Evolutionary conservation across 257 asterid genomes (phyloP).

Genomic region (Mentha longifolia): DNA sequence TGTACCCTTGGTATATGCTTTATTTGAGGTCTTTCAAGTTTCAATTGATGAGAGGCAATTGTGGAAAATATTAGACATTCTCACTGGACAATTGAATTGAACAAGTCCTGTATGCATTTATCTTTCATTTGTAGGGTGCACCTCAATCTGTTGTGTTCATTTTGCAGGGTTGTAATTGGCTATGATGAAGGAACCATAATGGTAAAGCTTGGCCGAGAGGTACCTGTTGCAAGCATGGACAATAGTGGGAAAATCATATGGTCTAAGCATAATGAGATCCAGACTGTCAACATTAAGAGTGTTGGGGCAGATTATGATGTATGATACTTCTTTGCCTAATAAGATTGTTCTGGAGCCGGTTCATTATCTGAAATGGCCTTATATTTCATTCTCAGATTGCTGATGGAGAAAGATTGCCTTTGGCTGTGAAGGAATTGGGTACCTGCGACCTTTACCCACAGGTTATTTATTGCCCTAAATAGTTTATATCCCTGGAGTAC

Average conservation of each 20-base stretch:
- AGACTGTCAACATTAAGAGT: conserved; percentile 92
- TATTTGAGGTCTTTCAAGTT: conserved; percentile 1
- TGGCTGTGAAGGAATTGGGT: conserved; percentile 96
- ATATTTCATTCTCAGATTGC: conserved; percentile 59
- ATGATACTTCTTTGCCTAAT: conserved; percentile 17
- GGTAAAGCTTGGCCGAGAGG: conserved; percentile 99
- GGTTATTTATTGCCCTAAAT: conserved; percentile 57
- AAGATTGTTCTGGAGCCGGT: conserved; percentile 17
- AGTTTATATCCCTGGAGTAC: conserved; percentile 18
- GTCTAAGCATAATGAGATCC: conserved; percentile 98
- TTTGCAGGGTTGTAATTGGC: conserved; percentile 87
- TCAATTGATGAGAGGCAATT: conserved; percentile 31
- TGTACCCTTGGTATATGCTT: conserved; percentile 18
- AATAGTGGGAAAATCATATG: conserved; percentile 94
- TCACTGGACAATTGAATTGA: background rate
- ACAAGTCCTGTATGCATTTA: background rate
- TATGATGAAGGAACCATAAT: conserved; percentile 98
- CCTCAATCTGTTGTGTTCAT: conserved; percentile 31
- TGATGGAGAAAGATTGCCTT: conserved; percentile 95
- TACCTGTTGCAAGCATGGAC: conserved; percentile 97
- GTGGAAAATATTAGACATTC: conserved; percentile 18
- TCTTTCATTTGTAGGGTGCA: conserved; percentile 22
- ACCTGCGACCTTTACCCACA: conserved; percentile 98
- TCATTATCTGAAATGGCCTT: conserved; percentile 28
- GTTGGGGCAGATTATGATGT: conserved; percentile 94